Base-by-base conservation (phyloP, 495 filamentous ascomycete genomes). In the Aspergillus heteromorphus region DNA sequence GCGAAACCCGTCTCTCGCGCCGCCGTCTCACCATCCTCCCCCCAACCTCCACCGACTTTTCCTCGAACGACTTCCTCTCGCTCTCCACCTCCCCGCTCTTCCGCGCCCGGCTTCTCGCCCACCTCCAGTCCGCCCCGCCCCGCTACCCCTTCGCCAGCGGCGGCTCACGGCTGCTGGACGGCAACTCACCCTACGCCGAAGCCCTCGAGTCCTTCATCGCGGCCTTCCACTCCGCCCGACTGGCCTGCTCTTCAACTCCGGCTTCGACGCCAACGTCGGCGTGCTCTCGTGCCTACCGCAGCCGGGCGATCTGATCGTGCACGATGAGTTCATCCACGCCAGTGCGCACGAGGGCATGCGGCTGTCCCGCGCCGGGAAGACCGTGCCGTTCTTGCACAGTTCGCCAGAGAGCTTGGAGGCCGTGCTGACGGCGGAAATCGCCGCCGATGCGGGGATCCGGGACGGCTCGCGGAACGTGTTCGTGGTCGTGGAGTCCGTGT, bases 301-400 rank as follows among this genome's bases (percentile, higher is more conserved):
- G 48, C 73, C 73, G 0, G 85, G 83, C 4, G 89, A 93, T 71
- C 64, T 81, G 5, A 75, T 93, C 8, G 55, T 92, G 4, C 86
- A 86, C 60, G 89, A 93, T 65, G 85, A 85, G 64, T 67, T 84
- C 29, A 82, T 92, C 17, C 89, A 92, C 61, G 89, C 89, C 1
- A 89, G 86, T 62, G 79, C 85, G 0, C 86, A 87, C 51, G 88
- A 91, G 40, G 89, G 89, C 0, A 90, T 92, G 85, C 68, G 81
- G n/a, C 55, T 85, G 17, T 84, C 79, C 16, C 70, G 85, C 6
- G 83, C 87, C 0, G 64, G 60, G 1, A 67, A 55, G 10, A 68
- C 65, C 10, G 57, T 80, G 1, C 55, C 73, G 9, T 91, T 93
- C 61, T 20, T 53, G 2, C 89, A 93, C 61, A 88, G 87, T 64